Evolutionary conservation across 2,329 filamentous ascomycete genomes (phyloP), one percentile per base, ranked within the genome.

Genomic region (Diaporthe batatas): DNA sequence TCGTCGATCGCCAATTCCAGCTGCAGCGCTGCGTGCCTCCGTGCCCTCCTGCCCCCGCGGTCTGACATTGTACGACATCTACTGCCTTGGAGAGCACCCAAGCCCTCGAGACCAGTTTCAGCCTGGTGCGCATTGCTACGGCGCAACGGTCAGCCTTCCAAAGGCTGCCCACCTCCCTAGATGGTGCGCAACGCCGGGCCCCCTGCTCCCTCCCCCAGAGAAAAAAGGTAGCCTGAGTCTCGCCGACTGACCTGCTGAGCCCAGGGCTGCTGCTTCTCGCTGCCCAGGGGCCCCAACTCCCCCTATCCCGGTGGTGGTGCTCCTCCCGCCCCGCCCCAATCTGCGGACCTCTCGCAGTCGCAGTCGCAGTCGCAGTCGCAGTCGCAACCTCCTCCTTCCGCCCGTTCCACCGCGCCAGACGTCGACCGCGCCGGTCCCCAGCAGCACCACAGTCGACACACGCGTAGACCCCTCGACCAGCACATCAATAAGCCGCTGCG

Each of bases 401-500:
- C 54, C 34, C 68, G 47, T 75, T 53, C 71, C 74, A 18, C 71
- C 71, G 53, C 77, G 55, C 72, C 79, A 75, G 72, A 78, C 68
- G 58, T 72, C 58, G 72, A 59, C 71, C 73, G 51, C n/a, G 64
- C 75, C 74, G 54, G 70, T 54, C 53, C 74, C 42, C 76, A 72
- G 64, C 74, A 67, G 42, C 80, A 79, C 68, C 76, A 76, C 53
- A 79, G 79, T 58, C 82, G 80, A 29, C 80, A 79, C 64, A 83
- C 80, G 55, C 83, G 59, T 80, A 79, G 51, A 32, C 85, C 87
- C 3, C 84, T 91, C 7, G 85, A 86, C 59, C 88, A 92, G 77
- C 92, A 93, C 79, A 92, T 93, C 79, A 93, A 94, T 78, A 89
- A 89, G 76, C 92, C 92, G 1, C 84, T 95, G 51, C 88, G 88